Evolutionary conservation across 805 yeast species (phyloP).

Genomic region (Scheffersomyces amazonensis): DNA sequence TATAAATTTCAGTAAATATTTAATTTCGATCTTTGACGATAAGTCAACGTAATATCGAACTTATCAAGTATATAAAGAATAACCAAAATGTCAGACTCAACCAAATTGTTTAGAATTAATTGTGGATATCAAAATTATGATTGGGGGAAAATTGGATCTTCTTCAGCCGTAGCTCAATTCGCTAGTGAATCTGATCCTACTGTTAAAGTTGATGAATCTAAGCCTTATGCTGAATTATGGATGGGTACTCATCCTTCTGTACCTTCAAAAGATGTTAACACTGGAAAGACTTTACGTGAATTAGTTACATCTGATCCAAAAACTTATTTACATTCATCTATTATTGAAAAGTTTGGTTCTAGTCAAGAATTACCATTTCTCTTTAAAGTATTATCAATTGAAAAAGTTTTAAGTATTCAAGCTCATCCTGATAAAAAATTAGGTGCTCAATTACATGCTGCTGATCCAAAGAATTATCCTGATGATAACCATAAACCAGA

Average conservation of each 20-base stretch:
- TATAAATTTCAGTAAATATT: too few species aligned
- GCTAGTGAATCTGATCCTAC: constrained; percentile 67
- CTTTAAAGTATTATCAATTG: constrained; percentile 90
- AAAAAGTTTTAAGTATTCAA: constrained; percentile 90
- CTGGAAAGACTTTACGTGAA: constrained; percentile 63
- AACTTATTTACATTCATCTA: constrained; percentile 52
- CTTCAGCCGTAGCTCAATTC: constrained; percentile 86
- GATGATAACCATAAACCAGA: constrained; percentile 99
- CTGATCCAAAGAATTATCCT: constrained; percentile 92
- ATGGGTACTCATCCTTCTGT: constrained; percentile 98
- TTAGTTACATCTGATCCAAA: constrained; percentile 60
- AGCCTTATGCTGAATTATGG: constrained; percentile 98
- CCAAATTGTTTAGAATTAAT: constrained; percentile 36
- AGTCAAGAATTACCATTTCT: constrained; percentile 79
- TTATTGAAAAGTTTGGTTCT: constrained; percentile 66
- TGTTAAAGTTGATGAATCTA: constrained; percentile 60
- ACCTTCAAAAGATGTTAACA: constrained; percentile 63
- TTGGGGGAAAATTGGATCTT: constrained; percentile 84
- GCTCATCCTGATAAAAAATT: constrained; percentile 95
- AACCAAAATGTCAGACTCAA: constrained; percentile 16
- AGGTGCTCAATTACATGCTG: constrained; percentile 69
- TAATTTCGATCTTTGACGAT: background rate
- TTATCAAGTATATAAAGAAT: background rate
- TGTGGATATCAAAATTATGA: constrained; percentile 76
- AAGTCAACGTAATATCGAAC: background rate